These are phyloP conservation scores for Zasmidium cellare DNA, from an alignment of 2,329 filamentous ascomycete species.

Conservation along the genomic window DNA sequence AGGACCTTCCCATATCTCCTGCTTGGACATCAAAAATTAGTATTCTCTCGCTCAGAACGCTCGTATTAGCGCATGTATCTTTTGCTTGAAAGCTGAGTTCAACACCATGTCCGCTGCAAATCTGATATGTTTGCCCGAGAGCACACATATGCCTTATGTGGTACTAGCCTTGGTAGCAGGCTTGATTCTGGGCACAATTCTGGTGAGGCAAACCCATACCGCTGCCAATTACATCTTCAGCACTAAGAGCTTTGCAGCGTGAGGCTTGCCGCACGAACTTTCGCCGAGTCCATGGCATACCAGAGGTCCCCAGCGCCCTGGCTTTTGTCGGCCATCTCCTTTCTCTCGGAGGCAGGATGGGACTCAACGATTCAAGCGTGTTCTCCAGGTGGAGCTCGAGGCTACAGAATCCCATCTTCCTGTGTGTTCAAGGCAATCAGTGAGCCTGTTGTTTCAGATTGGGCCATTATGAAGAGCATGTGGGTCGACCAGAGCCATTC, in stretches of 20 bases:
- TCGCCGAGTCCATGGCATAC: constrained; percentile 4
- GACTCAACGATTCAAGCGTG: constrained; percentile 4
- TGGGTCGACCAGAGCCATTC: constrained; percentile 5
- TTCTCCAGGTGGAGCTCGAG: constrained; percentile 2
- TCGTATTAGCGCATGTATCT: too few relatives aligned
- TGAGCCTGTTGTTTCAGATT: constrained; percentile 8
- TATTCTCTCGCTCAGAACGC: too few relatives aligned
- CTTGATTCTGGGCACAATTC: not conserved
- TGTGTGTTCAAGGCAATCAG: constrained; percentile 7
- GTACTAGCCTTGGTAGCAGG: too few relatives aligned
- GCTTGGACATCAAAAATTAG: too few relatives aligned
- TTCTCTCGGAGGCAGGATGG: not conserved
- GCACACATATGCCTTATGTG: too few relatives aligned
- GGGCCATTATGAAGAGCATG: constrained; percentile 5
- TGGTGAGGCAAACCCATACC: not conserved
- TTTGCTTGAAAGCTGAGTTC: too few relatives aligned
- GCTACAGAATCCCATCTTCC: constrained; percentile 5
- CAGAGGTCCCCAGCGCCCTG: constrained; percentile 1
- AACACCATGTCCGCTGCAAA: too few relatives aligned
- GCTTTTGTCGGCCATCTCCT: constrained; percentile 7
- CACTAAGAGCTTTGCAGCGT: not conserved
- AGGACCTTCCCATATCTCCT: too few relatives aligned
- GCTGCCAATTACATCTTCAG: too few relatives aligned
- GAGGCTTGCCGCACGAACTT: constrained; percentile 7
- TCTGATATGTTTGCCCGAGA: too few relatives aligned